Base-by-base conservation (phyloP, 1,284 basidiomycete species). In the Cystobasidium pallidum region DNA sequence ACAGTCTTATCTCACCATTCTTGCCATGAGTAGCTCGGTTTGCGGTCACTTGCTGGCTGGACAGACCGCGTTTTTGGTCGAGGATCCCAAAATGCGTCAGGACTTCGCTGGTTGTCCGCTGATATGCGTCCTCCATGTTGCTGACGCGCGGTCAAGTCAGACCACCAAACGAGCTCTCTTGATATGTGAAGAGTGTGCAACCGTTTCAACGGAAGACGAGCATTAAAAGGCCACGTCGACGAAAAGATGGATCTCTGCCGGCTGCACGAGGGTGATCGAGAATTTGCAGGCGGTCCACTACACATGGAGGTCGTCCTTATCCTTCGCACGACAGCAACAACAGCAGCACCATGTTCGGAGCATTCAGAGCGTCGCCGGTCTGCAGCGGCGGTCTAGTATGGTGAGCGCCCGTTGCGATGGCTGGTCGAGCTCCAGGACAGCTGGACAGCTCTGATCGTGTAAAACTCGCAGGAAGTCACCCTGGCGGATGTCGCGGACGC, bases 401-500 rank as follows among this genome's bases (percentile, higher is more conserved):
- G 91, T 91, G 74, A 70, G 84, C 24, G 7, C 1, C 7, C 79
- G 19, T 21, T 72, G 3, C 43, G 11, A 32, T 2, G 17, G 10
- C 26, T 32, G 3, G 39, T 24, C 17, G 1, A 24, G 36, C 58
- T 10, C n/a, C 7, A 21, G 28, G 30, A 57, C 15, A n/a, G 11
- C 36, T 39, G 36, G 7, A 39, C 36, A n/a, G 6, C 32, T 13
- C 32, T 36, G 32, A 34, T 19, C 62, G n/a, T 21, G 15, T 8
- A 47, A 61, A 61, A 61, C 58, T 45, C 34, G 21, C 80, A 96
- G 94, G 94, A 98, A 98, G 84, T 88, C 86, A 34, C 95, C 94
- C 59, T 97, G 91, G 92, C 89, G 92, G 78, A 82, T 99, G 76
- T 96, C 94, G 15, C 81, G 86, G 11, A 92, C 93, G 0, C 88